Evolutionary conservation across 1,284 basidiomycete genomes (phyloP).

Genomic region (Ustilago trichophora): DNA sequence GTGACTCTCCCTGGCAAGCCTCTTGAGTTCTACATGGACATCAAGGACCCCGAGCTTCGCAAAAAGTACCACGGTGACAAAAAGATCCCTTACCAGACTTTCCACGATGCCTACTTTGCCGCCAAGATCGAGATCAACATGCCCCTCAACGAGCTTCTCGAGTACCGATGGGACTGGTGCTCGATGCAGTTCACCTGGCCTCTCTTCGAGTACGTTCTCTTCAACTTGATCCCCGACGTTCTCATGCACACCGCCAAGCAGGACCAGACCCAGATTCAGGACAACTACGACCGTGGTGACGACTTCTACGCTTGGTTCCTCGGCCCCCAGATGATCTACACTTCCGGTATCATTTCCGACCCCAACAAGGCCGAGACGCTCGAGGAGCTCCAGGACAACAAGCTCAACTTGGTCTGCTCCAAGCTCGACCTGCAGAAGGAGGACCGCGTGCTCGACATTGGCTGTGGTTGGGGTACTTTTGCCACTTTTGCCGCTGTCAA

Average conservation of each 20-base stretch:
- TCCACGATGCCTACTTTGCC: conserved; percentile 98
- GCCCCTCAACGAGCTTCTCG: conserved; percentile 90
- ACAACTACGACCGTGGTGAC: conserved; percentile 88
- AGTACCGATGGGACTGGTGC: conserved; percentile 95
- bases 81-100: conserved; percentile 97
- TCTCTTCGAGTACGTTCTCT: conserved; percentile 93
- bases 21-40: conserved; percentile 87
- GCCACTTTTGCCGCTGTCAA: conserved; percentile 95
- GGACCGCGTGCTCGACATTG: conserved; percentile 88
- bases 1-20: conserved; percentile 78
- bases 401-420: conserved; percentile 90
- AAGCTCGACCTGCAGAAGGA: conserved; percentile 87
- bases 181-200: conserved; percentile 83
- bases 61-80: conserved; percentile 77
- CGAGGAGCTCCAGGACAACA: conserved; percentile 98
- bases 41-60: conserved; percentile 84
- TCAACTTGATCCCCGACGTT: conserved; percentile 88
- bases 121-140: conserved; percentile 95
- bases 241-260: conserved; percentile 87
- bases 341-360: conserved; percentile 86
- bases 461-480: conserved; percentile 98
- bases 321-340: conserved; percentile 96
- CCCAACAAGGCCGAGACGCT: conserved; percentile 81
- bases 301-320: conserved; percentile 78
- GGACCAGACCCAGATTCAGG: conserved; percentile 94